phyloP scores from a whole-genome alignment of 2,329 filamentous ascomycete species.

The Diaporthe nobilis region DNA sequence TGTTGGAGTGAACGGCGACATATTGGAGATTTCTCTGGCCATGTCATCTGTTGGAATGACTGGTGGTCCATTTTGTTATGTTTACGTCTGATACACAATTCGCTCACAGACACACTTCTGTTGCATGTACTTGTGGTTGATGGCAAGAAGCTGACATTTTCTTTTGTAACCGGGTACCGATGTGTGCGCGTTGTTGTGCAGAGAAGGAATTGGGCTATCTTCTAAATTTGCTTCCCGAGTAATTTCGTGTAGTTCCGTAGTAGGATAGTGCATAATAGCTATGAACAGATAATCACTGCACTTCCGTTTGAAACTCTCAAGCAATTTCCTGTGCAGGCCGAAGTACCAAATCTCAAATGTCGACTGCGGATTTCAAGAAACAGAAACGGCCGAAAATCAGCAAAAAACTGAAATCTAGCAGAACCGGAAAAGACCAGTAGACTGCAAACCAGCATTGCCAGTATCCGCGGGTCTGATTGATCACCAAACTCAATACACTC shows the following conservation, averaged over 20 bases:
- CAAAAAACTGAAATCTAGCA: neutral
- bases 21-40: constrained; percentile 4
- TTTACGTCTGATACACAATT: neutral
- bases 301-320: neutral
- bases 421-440: too few species aligned
- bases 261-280: neutral
- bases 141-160: neutral
- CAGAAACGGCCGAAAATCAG: neutral
- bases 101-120: too few species aligned
- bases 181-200: neutral
- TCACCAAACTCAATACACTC: too few species aligned
- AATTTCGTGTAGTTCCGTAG: neutral
- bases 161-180: neutral
- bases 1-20: neutral
- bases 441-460: too few species aligned
- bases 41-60: constrained; percentile 10
- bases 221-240: neutral
- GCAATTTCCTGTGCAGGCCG: too few species aligned
- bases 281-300: neutral
- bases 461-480: too few species aligned
- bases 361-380: neutral
- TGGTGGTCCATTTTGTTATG: constrained; percentile 1
- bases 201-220: neutral
- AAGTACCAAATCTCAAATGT: neutral
- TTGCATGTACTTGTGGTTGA: neutral